Evolutionary conservation across 495 filamentous ascomycete genomes (phyloP).

Genomic region (Annulohypoxylon stygium): DNA sequence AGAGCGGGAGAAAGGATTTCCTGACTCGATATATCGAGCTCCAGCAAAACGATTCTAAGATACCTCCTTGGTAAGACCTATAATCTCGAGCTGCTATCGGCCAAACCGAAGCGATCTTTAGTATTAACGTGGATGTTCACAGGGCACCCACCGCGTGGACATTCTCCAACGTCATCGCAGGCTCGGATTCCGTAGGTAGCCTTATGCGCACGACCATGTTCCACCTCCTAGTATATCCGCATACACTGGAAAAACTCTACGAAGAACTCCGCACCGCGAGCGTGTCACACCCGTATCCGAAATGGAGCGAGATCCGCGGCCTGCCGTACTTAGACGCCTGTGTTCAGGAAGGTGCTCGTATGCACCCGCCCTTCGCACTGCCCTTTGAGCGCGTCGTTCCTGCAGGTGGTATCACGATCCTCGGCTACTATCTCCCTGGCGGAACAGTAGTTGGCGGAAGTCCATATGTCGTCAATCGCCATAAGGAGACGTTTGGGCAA

Average conservation of each 20-base stretch:
- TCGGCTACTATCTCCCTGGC: neutral
- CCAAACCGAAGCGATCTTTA: neutral
- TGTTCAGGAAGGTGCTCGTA: conserved; percentile 62
- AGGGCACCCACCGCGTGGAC: conserved; percentile 51
- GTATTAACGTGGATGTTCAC: neutral
- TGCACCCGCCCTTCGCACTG: conserved; percentile 8
- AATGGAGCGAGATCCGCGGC: conserved; percentile 26
- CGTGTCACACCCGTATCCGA: conserved; percentile 12
- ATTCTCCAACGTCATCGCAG: conserved; percentile 66
- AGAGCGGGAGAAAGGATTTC: conserved; percentile 1
- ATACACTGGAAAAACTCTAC: conserved; percentile 55
- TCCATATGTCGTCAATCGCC: conserved; percentile 7
- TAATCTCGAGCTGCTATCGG: neutral
- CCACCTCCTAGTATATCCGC: conserved; percentile 59
- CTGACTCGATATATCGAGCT: conserved; percentile 8
- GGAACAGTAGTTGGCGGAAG: conserved; percentile 8
- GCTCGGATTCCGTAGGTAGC: conserved; percentile 69
- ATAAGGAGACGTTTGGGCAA: neutral
- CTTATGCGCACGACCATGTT: conserved; percentile 65
- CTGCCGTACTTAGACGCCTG: conserved; percentile 68
- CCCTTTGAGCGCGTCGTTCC: conserved; percentile 22
- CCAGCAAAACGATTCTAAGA: neutral
- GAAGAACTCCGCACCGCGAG: conserved; percentile 54
- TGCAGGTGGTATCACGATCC: neutral
- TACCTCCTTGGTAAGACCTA: neutral